Base-by-base conservation (phyloP, 352 stramenopile species). In the Phytophthora cajani region DNA sequence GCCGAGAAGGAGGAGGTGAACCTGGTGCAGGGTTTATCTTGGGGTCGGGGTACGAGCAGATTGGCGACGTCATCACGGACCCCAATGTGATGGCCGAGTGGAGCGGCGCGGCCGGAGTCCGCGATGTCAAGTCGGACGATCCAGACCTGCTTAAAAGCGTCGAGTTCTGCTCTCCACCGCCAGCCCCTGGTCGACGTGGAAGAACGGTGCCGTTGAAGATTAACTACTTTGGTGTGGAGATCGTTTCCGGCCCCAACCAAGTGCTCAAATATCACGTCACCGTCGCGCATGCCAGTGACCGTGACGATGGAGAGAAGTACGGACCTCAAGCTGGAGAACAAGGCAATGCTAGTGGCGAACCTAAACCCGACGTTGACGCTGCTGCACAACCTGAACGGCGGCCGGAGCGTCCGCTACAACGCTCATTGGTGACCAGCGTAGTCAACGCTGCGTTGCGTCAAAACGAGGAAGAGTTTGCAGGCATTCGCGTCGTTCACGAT, bases 241-340 rank as follows among this genome's bases (percentile, higher is more conserved):
- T 90, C 5, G 80, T 85, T 38, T 59, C 61, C 21, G 69, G 21
- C 12, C 57, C 71, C 4, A 42, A 47, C 0, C 69, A 88, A 42
- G 66, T 90, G 11, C 87, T 78, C 72, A 86, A 90, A 64, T 88
- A 88, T 65, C 78, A 88, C 51, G 76, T 85, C 8, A 42, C 60
- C 0, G 79, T 90, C 16, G 63, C 80, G 42, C 71, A 67, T 14
- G 67, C 74, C 27, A 25, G 4, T 16, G 17, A 30, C 4, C 42
- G 55, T 9, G 44, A 54, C 2, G 14, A 36, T 6, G 55, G 64
- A 2, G n/a, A 54, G 10, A 84, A 74, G 62, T 87, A 85, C 42
- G 77, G 74, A 0, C 70, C 23, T 32, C 53, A 42, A 17, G 46
- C 8, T 8, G 30, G 8, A 25, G 17, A 5, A 8, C 2, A 67